These are phyloP conservation scores for Kalmusia sp. DNA, from an alignment of 2,329 filamentous ascomycete species.

Conservation along the genomic window DNA sequence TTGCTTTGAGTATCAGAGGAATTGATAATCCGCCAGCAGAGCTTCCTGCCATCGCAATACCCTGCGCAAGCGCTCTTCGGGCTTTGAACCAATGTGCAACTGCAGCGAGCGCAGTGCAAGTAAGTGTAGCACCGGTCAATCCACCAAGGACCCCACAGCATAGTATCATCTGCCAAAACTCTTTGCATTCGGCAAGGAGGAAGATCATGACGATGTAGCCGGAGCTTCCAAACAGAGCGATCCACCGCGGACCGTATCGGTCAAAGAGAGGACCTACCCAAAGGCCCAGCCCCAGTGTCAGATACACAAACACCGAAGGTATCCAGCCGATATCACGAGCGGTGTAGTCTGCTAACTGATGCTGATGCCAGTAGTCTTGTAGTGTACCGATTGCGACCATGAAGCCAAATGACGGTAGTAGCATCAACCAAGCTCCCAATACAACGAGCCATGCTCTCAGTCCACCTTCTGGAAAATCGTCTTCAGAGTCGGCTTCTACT, in stretches of 20 bases:
- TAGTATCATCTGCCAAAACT: constrained; percentile 53
- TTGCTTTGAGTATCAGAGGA: constrained; percentile 42
- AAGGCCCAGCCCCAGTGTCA: constrained; percentile 82
- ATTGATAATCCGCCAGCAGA: constrained; percentile 46
- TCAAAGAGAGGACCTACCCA: constrained; percentile 80
- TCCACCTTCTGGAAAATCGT: constrained; percentile 49
- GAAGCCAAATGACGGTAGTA: constrained; percentile 46
- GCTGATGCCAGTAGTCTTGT: constrained; percentile 76
- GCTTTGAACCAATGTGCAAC: constrained; percentile 51
- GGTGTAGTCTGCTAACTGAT: constrained; percentile 73
- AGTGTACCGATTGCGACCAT: constrained; percentile 69
- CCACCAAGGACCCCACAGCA: constrained; percentile 50
- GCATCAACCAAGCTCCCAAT: constrained; percentile 41
- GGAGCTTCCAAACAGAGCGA: constrained; percentile 36
- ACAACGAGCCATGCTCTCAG: constrained; percentile 50
- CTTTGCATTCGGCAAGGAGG: constrained; percentile 39
- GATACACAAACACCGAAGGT: constrained; percentile 83
- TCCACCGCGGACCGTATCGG: constrained; percentile 45
- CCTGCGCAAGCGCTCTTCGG: constrained; percentile 45
- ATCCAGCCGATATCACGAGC: constrained; percentile 81
- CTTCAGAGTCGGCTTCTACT: constrained; percentile 27
- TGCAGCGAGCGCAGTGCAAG: constrained; percentile 44
- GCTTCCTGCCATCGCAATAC: constrained; percentile 49
- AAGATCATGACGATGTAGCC: constrained; percentile 40
- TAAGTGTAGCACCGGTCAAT: constrained; percentile 46